phyloP scores from a whole-genome alignment of 2,329 filamentous ascomycete genomes.

The Nannizziopsis arthrosporioides region DNA sequence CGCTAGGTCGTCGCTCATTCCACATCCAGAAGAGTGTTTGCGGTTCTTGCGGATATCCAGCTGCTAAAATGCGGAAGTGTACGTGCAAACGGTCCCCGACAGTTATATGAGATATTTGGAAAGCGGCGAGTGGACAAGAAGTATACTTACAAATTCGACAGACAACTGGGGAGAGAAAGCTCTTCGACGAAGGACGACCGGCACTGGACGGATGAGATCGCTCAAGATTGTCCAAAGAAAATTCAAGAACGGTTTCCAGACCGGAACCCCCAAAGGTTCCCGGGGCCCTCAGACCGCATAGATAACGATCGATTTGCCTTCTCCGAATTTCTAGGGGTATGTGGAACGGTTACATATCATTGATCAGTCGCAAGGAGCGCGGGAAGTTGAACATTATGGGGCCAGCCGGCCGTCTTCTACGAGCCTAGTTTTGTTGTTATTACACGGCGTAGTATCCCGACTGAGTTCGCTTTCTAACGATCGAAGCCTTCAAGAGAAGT shows the following conservation, averaged over 20 bases:
- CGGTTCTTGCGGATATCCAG: constrained; percentile 88
- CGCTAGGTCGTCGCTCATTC: constrained; percentile 78
- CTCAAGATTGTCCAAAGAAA: constrained; percentile 83
- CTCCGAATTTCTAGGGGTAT: constrained; percentile 25
- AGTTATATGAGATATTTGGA: not conserved
- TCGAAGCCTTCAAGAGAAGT: constrained; percentile 5
- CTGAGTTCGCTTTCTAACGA: constrained; percentile 4
- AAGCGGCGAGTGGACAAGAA: not conserved
- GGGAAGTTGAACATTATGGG: constrained; percentile 7
- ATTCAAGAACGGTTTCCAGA: constrained; percentile 98
- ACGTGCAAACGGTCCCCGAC: constrained; percentile 40
- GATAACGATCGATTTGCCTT: constrained; percentile 15
- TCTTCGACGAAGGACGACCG: constrained; percentile 99
- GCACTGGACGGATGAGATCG: constrained; percentile 90
- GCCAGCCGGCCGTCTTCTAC: constrained; percentile 8
- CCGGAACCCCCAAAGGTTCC: constrained; percentile 72
- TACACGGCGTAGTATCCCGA: constrained; percentile 9
- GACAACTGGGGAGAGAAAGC: constrained; percentile 99
- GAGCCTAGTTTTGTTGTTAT: constrained; percentile 10
- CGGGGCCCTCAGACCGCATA: constrained; percentile 49
- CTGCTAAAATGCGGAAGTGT: constrained; percentile 98
- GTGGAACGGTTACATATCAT: constrained; percentile 30
- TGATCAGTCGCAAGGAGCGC: constrained; percentile 9
- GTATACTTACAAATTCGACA: constrained; percentile 33
- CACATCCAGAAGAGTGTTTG: constrained; percentile 99